Evolutionary conservation across 495 filamentous ascomycete genomes (phyloP).

Genomic region (Staphylotrichum tortipilum): DNA sequence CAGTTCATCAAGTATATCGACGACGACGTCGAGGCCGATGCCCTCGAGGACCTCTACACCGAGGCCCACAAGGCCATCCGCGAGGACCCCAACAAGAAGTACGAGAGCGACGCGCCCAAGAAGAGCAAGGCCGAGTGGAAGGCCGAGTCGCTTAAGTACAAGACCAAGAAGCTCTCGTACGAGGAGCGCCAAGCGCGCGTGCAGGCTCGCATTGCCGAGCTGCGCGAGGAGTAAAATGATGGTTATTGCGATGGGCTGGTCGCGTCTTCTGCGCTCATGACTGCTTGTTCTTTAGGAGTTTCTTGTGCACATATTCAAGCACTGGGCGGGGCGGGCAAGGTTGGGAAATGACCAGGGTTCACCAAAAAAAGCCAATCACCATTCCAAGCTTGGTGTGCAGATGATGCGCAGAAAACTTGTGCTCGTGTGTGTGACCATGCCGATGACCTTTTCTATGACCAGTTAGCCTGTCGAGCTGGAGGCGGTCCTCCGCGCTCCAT

Average conservation of each 20-base stretch:
- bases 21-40: conserved; percentile 91
- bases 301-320: conserved; percentile 1
- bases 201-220: conserved; percentile 77
- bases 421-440: too few relatives aligned
- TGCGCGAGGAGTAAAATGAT: conserved; percentile 42
- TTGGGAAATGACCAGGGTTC: conserved; percentile 22
- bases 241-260: conserved; percentile 19
- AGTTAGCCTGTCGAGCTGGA: too few relatives aligned
- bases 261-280: conserved; percentile 18
- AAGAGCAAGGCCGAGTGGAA: conserved; percentile 98
- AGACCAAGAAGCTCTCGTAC: conserved; percentile 63
- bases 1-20: conserved; percentile 98
- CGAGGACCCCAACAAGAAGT: conserved; percentile 95
- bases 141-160: conserved; percentile 87
- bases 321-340: conserved; percentile 11
- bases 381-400: conserved; percentile 7
- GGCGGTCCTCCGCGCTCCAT: too few relatives aligned
- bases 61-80: conserved; percentile 96
- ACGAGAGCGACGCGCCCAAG: conserved; percentile 64
- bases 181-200: conserved; percentile 71
- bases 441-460: too few relatives aligned
- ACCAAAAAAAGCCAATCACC: conserved; percentile 27
- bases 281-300: conserved; percentile 27
- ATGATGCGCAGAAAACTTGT: too few relatives aligned
- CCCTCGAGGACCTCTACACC: conserved; percentile 90